phyloP scores from a whole-genome alignment of 2,329 filamentous ascomycete genomes.

The Hypoxylon sp. region DNA sequence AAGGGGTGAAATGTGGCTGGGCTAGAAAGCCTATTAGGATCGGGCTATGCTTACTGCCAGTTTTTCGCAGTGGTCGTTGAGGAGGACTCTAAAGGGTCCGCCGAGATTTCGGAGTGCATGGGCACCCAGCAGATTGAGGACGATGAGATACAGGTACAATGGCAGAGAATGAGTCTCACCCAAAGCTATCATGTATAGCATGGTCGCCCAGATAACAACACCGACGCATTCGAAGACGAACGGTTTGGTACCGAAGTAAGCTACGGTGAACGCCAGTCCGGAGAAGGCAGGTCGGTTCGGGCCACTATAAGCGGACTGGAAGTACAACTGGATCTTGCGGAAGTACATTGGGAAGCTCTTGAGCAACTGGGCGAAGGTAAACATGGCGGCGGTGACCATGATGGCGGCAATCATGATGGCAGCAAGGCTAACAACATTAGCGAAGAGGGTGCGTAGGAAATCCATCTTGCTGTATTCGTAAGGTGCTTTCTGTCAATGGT shows the following conservation, averaged over 20 bases:
- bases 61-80: not conserved
- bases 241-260: not conserved
- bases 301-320: not conserved
- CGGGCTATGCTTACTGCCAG: not conserved
- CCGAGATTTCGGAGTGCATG: not conserved
- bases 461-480: not conserved
- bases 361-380: not conserved
- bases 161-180: not conserved
- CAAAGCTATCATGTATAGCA: not conserved
- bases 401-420: not conserved
- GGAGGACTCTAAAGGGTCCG: not conserved
- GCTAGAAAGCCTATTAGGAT: not conserved
- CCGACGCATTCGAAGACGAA: not conserved
- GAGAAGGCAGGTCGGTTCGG: not conserved
- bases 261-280: not conserved
- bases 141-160: not conserved
- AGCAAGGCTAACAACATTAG: not conserved
- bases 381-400: not conserved
- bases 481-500: not conserved
- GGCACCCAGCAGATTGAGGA: not conserved
- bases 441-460: not conserved
- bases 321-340: not conserved
- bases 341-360: not conserved
- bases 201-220: not conserved
- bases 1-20: not conserved